Percentiles rank a stretch among this genome's conserved stretches.
These are phyloP conservation scores for Penicillium thymicola DNA, from an alignment of 2,329 filamentous ascomycete genomes.

Conservation along the genomic window DNA sequence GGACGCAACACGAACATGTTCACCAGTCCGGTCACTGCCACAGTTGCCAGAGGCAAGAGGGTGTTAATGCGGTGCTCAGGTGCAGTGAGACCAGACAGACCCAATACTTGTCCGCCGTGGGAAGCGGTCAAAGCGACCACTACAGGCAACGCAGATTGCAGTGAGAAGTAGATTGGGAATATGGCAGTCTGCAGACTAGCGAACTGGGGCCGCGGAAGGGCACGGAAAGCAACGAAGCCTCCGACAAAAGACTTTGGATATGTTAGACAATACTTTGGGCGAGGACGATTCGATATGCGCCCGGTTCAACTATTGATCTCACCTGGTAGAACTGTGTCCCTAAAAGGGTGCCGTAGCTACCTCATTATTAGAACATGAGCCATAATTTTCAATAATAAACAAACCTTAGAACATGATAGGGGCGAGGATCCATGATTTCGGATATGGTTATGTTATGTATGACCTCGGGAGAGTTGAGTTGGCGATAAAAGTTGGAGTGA, in stretches of 20 bases:
- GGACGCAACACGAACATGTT: slow-evolving; percentile 74
- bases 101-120: slow-evolving; percentile 42
- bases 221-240: slow-evolving; percentile 71
- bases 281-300: background rate
- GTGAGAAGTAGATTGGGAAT: slow-evolving; percentile 77
- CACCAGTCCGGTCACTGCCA: slow-evolving; percentile 65
- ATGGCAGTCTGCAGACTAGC: slow-evolving; percentile 72
- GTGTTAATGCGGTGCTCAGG: slow-evolving; percentile 62
- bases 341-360: slow-evolving; percentile 80
- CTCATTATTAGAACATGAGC: background rate
- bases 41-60: slow-evolving; percentile 64
- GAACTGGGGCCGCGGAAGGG: slow-evolving; percentile 76
- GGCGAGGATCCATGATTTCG: slow-evolving; percentile 34
- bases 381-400: background rate
- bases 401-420: slow-evolving; percentile 35
- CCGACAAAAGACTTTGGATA: slow-evolving; percentile 65
- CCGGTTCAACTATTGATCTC: slow-evolving; percentile 21
- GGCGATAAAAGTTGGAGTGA: background rate
- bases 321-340: slow-evolving; percentile 86
- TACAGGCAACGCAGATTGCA: slow-evolving; percentile 74
- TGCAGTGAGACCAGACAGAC: slow-evolving; percentile 40
- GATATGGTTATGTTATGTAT: slow-evolving; percentile 15
- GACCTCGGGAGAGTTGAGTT: background rate
- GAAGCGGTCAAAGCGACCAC: slow-evolving; percentile 78
- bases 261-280: slow-evolving; percentile 2